Conservation (phyloP, 192 early-diverging fungal species). For the Thoreauomyces humboldtii region DNA sequence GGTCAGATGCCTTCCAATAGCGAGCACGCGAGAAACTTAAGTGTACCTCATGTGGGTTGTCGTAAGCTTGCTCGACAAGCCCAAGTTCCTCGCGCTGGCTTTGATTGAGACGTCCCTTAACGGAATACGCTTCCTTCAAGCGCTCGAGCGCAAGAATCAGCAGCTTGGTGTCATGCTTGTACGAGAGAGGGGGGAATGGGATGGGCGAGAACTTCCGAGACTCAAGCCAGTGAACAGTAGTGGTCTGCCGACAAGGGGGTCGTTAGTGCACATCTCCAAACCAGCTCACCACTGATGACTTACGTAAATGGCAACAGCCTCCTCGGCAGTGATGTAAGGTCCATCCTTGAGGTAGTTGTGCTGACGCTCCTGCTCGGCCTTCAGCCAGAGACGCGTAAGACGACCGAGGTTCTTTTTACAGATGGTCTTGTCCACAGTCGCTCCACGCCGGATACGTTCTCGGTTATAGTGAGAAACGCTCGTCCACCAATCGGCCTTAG, state of each 20-base stretch:
- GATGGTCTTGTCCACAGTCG: slow-evolving; percentile 99
- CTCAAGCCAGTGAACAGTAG: slow-evolving; percentile 97
- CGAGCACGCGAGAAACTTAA: no score
- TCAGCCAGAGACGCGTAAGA: slow-evolving; percentile 95
- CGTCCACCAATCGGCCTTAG: slow-evolving; percentile 99
- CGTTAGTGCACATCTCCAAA: neutral
- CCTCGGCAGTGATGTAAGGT: slow-evolving; percentile 95
- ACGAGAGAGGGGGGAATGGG: slow-evolving; percentile 98
- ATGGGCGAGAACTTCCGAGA: slow-evolving; percentile 97
- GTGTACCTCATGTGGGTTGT: slow-evolving; percentile 86
- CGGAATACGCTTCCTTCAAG: slow-evolving; percentile 92
- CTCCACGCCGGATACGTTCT: slow-evolving; percentile 96
- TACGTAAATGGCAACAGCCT: slow-evolving; percentile 96
- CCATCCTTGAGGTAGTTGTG: slow-evolving; percentile 99
- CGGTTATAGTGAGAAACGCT: slow-evolving; percentile 97
- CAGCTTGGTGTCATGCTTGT: slow-evolving; percentile 99
- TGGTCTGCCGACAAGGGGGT: slow-evolving; percentile 43
- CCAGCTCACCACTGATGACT: no score
- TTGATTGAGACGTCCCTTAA: slow-evolving; percentile 91
- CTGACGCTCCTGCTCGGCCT: slow-evolving; percentile 99
- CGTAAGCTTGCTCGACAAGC: slow-evolving; percentile 97
- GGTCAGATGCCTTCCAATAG: no score
- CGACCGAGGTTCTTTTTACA: slow-evolving; percentile 98
- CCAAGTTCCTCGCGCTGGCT: slow-evolving; percentile 96
- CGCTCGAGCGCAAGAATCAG: slow-evolving; percentile 93